Evolutionary conservation across 2,329 filamentous ascomycete species (phyloP).

Genomic region (Coniochaeta prunicola): DNA sequence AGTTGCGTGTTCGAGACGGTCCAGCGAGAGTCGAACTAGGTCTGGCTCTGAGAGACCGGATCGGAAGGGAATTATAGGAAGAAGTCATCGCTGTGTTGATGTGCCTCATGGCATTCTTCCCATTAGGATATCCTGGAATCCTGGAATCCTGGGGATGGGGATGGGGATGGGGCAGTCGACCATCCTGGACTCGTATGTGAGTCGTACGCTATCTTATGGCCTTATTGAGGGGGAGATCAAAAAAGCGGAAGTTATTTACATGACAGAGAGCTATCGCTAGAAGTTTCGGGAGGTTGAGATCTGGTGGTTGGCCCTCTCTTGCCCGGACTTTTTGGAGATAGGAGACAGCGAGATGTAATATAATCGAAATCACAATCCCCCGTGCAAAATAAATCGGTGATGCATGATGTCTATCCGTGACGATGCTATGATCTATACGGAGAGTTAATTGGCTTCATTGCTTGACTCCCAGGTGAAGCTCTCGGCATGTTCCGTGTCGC

Average conservation of each 20-base stretch:
- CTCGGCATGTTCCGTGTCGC: slow-evolving; percentile 1
- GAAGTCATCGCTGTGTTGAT: too few species aligned
- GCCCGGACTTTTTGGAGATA: background rate
- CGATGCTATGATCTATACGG: background rate
- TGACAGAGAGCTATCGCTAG: background rate
- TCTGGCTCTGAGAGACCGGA: too few species aligned
- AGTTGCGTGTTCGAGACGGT: too few species aligned
- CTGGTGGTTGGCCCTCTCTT: background rate
- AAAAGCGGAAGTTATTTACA: background rate
- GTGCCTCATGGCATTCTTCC: background rate
- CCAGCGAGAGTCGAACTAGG: background rate
- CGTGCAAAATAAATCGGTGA: background rate
- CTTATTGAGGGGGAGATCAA: background rate
- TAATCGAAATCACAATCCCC: background rate
- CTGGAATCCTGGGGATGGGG: background rate
- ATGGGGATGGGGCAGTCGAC: background rate
- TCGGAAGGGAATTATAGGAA: too few species aligned
- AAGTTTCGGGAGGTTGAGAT: background rate
- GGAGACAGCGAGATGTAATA: background rate
- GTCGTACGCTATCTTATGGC: background rate
- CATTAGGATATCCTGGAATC: background rate
- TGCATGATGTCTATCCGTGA: background rate
- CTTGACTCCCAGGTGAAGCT: background rate
- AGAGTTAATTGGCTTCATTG: background rate
- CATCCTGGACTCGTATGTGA: background rate